Conservation (phyloP, 257 asterid species). For the Phtheirospermum japonicum region DNA sequence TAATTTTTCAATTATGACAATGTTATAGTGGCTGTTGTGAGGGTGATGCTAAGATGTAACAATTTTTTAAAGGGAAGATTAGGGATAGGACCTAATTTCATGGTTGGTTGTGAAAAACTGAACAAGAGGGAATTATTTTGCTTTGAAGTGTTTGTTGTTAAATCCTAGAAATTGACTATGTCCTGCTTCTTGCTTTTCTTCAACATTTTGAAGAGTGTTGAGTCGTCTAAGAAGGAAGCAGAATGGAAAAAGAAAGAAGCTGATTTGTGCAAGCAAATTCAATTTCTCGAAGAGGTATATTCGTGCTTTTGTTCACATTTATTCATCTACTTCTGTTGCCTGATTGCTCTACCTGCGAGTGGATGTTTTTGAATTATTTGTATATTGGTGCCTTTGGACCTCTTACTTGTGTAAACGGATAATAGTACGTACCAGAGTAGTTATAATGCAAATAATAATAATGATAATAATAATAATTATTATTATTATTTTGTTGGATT, state of each 20-base stretch:
- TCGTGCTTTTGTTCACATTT: slow-evolving; percentile 15
- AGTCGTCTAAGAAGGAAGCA: slow-evolving; percentile 54
- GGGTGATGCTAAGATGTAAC: slow-evolving; percentile 3
- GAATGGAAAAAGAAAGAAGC: slow-evolving; percentile 73
- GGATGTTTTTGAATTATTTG: neutral
- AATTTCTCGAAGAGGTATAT: slow-evolving; percentile 51
- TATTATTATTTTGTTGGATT: too few relatives aligned
- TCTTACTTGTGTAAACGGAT: neutral
- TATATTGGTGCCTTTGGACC: slow-evolving; percentile 9
- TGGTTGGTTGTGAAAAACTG: too few relatives aligned
- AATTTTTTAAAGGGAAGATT: slow-evolving; percentile 43
- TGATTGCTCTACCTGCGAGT: neutral
- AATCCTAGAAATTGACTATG: neutral
- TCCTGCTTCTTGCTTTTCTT: slow-evolving; percentile 19
- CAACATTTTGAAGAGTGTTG: slow-evolving; percentile 42
- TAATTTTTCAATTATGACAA: neutral
- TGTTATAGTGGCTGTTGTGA: neutral
- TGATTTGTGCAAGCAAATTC: too few relatives aligned
- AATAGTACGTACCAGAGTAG: too few relatives aligned
- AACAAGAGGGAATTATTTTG: slow-evolving; percentile 43
- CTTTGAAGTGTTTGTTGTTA: slow-evolving; percentile 29
- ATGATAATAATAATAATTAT: too few relatives aligned
- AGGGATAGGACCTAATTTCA: too few relatives aligned
- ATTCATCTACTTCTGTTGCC: slow-evolving; percentile 8
- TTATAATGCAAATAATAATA: too few relatives aligned